These are phyloP conservation scores for Petunia hybrid DNA, from an alignment of 305 asterid genomes.

Conservation along the genomic window DNA sequence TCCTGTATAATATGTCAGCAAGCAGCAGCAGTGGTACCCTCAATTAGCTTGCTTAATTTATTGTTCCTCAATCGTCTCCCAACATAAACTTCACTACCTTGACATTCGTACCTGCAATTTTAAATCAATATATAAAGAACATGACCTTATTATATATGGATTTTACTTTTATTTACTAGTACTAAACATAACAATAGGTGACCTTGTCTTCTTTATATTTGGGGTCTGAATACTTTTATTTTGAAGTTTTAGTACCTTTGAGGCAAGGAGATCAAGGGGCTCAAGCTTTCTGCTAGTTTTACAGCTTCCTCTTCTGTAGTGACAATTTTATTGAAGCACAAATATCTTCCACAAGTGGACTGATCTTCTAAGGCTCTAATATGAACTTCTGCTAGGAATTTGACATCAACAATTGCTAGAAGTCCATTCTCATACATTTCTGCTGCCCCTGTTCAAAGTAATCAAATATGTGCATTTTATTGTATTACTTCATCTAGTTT, in stretches of 20 bases:
- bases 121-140: background rate
- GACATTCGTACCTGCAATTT: constrained; percentile 40
- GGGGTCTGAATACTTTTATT: no score
- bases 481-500: no score
- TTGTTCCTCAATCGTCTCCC: constrained; percentile 49
- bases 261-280: constrained; percentile 54
- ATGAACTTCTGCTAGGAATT: constrained; percentile 56
- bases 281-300: constrained; percentile 49
- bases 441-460: constrained; percentile 33
- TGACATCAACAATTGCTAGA: constrained; percentile 52
- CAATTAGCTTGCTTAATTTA: constrained; percentile 50
- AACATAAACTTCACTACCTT: constrained; percentile 40
- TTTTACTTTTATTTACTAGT: background rate
- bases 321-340: constrained; percentile 54
- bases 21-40: constrained; percentile 43
- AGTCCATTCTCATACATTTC: constrained; percentile 59
- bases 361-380: constrained; percentile 53
- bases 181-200: background rate
- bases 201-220: constrained; percentile 20
- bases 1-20: background rate
- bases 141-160: background rate
- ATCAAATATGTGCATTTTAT: no score
- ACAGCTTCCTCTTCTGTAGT: constrained; percentile 47
- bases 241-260: background rate
- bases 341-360: constrained; percentile 53